A percentile compares a stretch with the other conserved stretches of the same genome.
Evolutionary conservation across 2,329 filamentous ascomycete genomes (phyloP).

Genomic region (Xylariaceae sp.): DNA sequence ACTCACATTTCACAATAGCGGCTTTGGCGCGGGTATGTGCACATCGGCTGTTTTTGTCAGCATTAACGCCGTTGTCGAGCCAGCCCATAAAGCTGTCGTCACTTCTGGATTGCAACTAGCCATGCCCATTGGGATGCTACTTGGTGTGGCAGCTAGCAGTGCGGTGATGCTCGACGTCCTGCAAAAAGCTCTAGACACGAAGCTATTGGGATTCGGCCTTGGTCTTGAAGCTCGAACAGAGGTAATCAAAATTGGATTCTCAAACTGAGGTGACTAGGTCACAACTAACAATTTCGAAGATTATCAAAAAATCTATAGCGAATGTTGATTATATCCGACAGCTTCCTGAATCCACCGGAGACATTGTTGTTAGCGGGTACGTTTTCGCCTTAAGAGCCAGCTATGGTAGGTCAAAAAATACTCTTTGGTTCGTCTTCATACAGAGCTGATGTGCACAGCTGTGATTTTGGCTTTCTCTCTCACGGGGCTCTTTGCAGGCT

Average conservation of each 20-base stretch:
- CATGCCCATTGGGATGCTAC: slow-evolving; percentile 46
- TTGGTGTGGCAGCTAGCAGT: slow-evolving; percentile 36
- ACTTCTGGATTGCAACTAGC: slow-evolving; percentile 54
- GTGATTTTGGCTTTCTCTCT: slow-evolving; percentile 22
- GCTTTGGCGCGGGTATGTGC: slow-evolving; percentile 53
- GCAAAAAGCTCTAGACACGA: slow-evolving; percentile 39
- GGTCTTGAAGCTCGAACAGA: slow-evolving; percentile 25
- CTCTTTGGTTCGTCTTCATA: not conserved
- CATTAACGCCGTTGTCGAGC: slow-evolving; percentile 52
- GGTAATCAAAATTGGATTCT: slow-evolving; percentile 19
- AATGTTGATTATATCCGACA: slow-evolving; percentile 47
- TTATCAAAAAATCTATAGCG: slow-evolving; percentile 48
- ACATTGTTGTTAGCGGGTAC: slow-evolving; percentile 24
- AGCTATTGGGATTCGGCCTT: slow-evolving; percentile 34
- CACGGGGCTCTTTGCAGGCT: slow-evolving; percentile 14
- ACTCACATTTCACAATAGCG: slow-evolving; percentile 41
- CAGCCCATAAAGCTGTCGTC: slow-evolving; percentile 55
- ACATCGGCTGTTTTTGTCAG: slow-evolving; percentile 51
- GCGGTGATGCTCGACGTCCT: slow-evolving; percentile 33
- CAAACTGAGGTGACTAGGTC: not conserved
- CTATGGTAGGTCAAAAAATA: slow-evolving; percentile 16
- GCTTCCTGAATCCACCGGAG: slow-evolving; percentile 5
- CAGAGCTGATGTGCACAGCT: slow-evolving; percentile 10
- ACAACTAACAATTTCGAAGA: slow-evolving; percentile 28
- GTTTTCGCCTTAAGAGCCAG: slow-evolving; percentile 22